Evolutionary conservation across 78 protist genomes (phyloP).

Genomic region (Dictyostelium brefeldianum): DNA sequence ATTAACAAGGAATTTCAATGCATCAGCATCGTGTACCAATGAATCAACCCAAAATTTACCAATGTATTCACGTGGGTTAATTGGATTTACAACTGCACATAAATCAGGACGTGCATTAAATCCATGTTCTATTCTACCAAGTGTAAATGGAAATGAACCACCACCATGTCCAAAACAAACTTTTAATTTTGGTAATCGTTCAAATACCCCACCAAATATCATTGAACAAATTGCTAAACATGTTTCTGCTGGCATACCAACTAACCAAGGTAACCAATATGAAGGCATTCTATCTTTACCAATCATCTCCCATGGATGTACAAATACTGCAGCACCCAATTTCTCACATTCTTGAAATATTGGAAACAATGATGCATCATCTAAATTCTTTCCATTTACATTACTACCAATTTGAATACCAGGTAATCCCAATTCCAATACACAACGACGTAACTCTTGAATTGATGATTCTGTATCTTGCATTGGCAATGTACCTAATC

Average conservation of each 20-base stretch:
- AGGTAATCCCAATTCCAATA: conserved; percentile 64
- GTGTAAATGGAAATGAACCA: conserved; percentile 93
- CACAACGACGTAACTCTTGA: conserved; percentile 85
- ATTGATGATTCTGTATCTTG: conserved; percentile 92
- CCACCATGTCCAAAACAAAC: conserved; percentile 97
- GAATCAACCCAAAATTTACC: conserved; percentile 93
- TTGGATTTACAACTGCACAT: conserved; percentile 83
- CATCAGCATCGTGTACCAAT: conserved; percentile 90
- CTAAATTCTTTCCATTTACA: conserved; percentile 90
- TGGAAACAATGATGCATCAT: conserved; percentile 90
- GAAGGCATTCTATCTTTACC: conserved; percentile 67
- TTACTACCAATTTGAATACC: conserved; percentile 91
- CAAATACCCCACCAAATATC: conserved; percentile 94
- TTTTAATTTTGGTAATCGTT: conserved; percentile 87
- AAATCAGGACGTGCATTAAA: conserved; percentile 94
- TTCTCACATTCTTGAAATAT: conserved; percentile 88
- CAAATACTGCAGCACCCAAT: conserved; percentile 88
- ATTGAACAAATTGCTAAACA: conserved; percentile 93
- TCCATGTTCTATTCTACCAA: conserved; percentile 95
- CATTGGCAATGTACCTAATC: conserved; percentile 96
- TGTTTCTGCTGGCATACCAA: conserved; percentile 97
- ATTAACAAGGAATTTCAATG: conserved; percentile 84
- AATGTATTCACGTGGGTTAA: conserved; percentile 81
- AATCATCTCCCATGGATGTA: conserved; percentile 98
- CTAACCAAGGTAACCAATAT: conserved; percentile 92